Percentiles rank a stretch among this genome's conserved stretches.
Evolutionary conservation across 805 yeast species (phyloP).

Genomic region (Candida ponderosae): DNA sequence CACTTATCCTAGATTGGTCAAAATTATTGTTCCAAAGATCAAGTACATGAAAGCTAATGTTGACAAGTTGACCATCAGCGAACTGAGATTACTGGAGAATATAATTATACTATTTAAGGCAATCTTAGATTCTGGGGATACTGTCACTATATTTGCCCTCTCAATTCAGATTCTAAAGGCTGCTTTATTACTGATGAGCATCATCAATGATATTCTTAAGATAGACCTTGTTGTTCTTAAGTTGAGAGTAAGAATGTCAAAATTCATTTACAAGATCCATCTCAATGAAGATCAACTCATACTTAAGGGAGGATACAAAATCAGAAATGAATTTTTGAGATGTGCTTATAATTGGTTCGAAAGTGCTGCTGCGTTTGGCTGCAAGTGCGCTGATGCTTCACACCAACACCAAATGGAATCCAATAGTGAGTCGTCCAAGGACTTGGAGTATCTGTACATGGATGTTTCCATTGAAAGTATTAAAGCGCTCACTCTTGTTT

Average conservation of each 20-base stretch:
- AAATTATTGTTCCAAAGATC: conserved; percentile 32
- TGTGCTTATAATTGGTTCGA: conserved; percentile 47
- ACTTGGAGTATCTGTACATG: conserved; percentile 38
- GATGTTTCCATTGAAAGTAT: conserved; percentile 64
- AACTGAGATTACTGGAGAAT: conserved; percentile 38
- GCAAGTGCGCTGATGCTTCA: conserved; percentile 16
- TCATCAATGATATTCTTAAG: conserved; percentile 9
- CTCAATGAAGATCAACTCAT: conserved; percentile 24
- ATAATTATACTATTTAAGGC: conserved; percentile 37
- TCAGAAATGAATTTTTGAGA: conserved; percentile 41
- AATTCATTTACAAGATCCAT: conserved; percentile 29
- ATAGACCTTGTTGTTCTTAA: conserved; percentile 16
- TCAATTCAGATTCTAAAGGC: conserved; percentile 25
- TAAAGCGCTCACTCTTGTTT: conserved; percentile 44
- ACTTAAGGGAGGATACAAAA: conserved; percentile 35
- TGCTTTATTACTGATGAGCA: conserved; percentile 10
- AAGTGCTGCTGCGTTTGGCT: conserved; percentile 35
- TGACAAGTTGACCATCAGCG: conserved; percentile 15
- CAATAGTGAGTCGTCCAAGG: conserved; percentile 23
- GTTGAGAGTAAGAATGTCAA: conserved; percentile 36
- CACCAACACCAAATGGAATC: conserved; percentile 1
- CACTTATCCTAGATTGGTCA: conserved; percentile 40
- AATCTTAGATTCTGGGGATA: conserved; percentile 26
- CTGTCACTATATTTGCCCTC: conserved; percentile 21
- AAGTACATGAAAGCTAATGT: conserved; percentile 20